phyloP scores from a whole-genome alignment of 2,329 filamentous ascomycete species.

The Dactylellina haptotyla region DNA sequence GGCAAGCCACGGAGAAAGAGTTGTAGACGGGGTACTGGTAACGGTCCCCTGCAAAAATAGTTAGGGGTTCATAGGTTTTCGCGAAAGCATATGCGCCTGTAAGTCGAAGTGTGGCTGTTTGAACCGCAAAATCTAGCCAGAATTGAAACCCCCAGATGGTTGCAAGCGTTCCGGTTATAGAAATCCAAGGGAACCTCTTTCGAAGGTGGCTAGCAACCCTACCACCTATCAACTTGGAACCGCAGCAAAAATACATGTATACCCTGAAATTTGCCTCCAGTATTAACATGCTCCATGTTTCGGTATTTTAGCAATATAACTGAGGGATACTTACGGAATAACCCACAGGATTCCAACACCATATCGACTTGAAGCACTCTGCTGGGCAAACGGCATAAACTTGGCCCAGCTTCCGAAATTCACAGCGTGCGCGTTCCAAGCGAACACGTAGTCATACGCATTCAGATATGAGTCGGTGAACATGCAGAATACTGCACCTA shows the following conservation, averaged over 20 bases:
- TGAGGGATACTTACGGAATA: slow-evolving; percentile 13
- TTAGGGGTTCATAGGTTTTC: slow-evolving; percentile 22
- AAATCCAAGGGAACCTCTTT: neutral
- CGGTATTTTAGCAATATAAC: neutral
- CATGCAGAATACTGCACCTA: slow-evolving; percentile 9
- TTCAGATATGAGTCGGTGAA: slow-evolving; percentile 25
- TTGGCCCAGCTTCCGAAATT: slow-evolving; percentile 41
- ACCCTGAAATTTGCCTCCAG: slow-evolving; percentile 9
- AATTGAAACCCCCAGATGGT: slow-evolving; percentile 20
- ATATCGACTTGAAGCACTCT: slow-evolving; percentile 8
- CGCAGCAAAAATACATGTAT: slow-evolving; percentile 37
- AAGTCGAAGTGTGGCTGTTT: slow-evolving; percentile 14
- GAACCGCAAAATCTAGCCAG: slow-evolving; percentile 24
- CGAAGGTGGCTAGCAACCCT: neutral
- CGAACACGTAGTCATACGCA: slow-evolving; percentile 17
- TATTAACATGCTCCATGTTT: neutral
- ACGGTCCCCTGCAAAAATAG: slow-evolving; percentile 9
- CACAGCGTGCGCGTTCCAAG: slow-evolving; percentile 10
- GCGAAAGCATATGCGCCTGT: slow-evolving; percentile 35
- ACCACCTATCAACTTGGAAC: slow-evolving; percentile 6
- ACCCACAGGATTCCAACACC: slow-evolving; percentile 20
- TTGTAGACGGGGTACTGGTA: slow-evolving; percentile 33
- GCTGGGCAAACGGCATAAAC: slow-evolving; percentile 27
- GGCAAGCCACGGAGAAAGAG: slow-evolving; percentile 8
- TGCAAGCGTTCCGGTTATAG: neutral